Base-by-base conservation (phyloP, 75 land plant species). In the Pseudotsuga menziesii region DNA sequence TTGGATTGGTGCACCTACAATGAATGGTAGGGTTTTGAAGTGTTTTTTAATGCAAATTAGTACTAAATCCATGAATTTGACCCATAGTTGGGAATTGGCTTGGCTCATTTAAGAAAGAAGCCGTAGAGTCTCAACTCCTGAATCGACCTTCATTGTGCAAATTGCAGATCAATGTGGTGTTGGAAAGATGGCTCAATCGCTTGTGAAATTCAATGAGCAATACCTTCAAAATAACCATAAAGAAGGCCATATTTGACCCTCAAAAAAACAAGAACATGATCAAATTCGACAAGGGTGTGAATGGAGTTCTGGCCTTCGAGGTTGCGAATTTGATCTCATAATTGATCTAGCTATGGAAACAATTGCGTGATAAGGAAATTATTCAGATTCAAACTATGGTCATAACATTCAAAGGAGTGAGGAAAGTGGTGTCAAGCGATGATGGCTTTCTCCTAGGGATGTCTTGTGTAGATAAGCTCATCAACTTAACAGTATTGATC, bases 301-400 rank as follows among this genome's bases (percentile, higher is more conserved):
- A 94, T 14, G 97, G 91, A 9, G 93, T 97, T 32, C 90, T 97
- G 27, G 93, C 95, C 23, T 97, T 97, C 69, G 99, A 97, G 78
- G 94, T 92, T 6, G 95, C 95, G 20, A 94, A 86, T 79, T 86
- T 89, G 32, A 88, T 97, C 91, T 92, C 99, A 32, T 93, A 93
- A 62, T 78, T 86, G 7, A 76, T 91, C n/a, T 84, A 83, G 56
- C 89, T 97, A 57, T 85, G 96, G 86, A 89, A 93, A 25, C 91
- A 98, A 6, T 83, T 97, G 32, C 80, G 85, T 26, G 95, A 91
- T 29, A 56, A 73, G 6, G 98, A 92, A 64, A 80, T 97, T n/a
- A n/a, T n/a, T n/a, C n/a, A n/a, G n/a, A n/a, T n/a, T n/a, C n/a
- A n/a, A n/a, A n/a, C n/a, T n/a, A 90, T 87, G 78, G 88, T 85